Conservation (phyloP, 108 stramenopile genomes). For the Skeletonema grethae region DNA sequence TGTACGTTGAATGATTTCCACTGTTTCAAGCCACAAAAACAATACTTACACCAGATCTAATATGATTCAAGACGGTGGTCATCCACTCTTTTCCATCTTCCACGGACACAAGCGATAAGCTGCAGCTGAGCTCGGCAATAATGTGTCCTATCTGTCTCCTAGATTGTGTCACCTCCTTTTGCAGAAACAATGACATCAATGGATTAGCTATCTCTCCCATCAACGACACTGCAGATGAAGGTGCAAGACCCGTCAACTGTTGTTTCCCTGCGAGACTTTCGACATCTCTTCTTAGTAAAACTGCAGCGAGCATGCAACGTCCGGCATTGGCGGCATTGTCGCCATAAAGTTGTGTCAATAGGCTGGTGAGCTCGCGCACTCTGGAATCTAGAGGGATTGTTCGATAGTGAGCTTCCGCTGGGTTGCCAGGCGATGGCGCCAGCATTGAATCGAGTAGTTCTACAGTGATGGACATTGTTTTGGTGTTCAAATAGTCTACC, state of each 20-base stretch:
- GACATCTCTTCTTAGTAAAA: slow-evolving; percentile 70
- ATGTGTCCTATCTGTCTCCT: slow-evolving; percentile 58
- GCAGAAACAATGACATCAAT: slow-evolving; percentile 42
- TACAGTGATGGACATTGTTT: slow-evolving; percentile 35
- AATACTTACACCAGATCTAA: slow-evolving; percentile 27
- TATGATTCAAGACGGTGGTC: slow-evolving; percentile 13
- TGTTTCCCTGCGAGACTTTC: slow-evolving; percentile 36
- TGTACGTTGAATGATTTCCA: not conserved
- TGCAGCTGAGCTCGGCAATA: slow-evolving; percentile 59
- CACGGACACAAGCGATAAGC: slow-evolving; percentile 13
- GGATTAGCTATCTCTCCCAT: slow-evolving; percentile 53
- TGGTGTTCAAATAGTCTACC: not conserved
- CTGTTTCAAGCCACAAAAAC: not conserved
- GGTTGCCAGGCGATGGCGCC: slow-evolving; percentile 22
- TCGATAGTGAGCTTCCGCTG: slow-evolving; percentile 36
- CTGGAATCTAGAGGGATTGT: slow-evolving; percentile 24
- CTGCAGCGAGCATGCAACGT: slow-evolving; percentile 48
- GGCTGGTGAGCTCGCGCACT: slow-evolving; percentile 27
- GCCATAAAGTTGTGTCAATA: slow-evolving; percentile 25
- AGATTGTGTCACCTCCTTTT: not conserved
- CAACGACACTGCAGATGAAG: slow-evolving; percentile 18
- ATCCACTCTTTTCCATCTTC: slow-evolving; percentile 17
- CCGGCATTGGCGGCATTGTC: slow-evolving; percentile 15
- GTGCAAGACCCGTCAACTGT: slow-evolving; percentile 2
- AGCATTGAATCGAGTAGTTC: slow-evolving; percentile 50